Evolutionary conservation across 129 eudicot species (phyloP).

Genomic region (sunflower (Helianthus annuus)): HanXRQr2.0-SUNRISE NC_035441.2:137888719-137889218

Average conservation of each 20-base stretch:
- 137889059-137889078: slow-evolving; percentile 73
- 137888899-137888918: slow-evolving; percentile 88
- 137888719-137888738: not conserved
- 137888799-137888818: slow-evolving; percentile 90
- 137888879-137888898: slow-evolving; percentile 97
- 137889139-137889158: slow-evolving; percentile 91
- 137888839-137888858: slow-evolving; percentile 69
- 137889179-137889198: slow-evolving; percentile 93
- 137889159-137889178: slow-evolving; percentile 97
- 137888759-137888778: slow-evolving; percentile 45
- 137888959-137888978: slow-evolving; percentile 76
- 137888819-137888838: slow-evolving; percentile 91
- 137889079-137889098: slow-evolving; percentile 80
- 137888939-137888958: slow-evolving; percentile 74
- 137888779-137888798: slow-evolving; percentile 64
- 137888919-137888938: slow-evolving; percentile 94
- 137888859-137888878: slow-evolving; percentile 97
- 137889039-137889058: slow-evolving; percentile 61
- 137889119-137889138: slow-evolving; percentile 96
- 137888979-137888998: slow-evolving; percentile 65
- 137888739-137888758: not conserved
- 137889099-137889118: slow-evolving; percentile 92
- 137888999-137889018: slow-evolving; percentile 54
- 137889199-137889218: slow-evolving; percentile 98
- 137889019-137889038: slow-evolving; percentile 42